Conservation (phyloP, 306 rosid species). For the Casuarina glauca region DNA sequence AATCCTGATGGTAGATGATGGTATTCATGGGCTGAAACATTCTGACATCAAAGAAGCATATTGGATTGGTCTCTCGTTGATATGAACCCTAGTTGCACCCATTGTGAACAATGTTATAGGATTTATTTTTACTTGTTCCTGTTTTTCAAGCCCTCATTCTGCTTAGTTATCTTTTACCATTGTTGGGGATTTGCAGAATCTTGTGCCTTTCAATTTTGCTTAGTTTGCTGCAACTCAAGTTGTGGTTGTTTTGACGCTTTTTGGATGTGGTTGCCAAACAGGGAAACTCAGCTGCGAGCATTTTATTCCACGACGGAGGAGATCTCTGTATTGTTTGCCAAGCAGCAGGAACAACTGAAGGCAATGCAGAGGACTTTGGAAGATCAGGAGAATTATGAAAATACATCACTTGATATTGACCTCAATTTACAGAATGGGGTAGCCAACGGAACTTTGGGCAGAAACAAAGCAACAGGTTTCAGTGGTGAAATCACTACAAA, state of each 20-base stretch:
- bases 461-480: slow-evolving; percentile 39
- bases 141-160: not conserved
- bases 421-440: slow-evolving; percentile 37
- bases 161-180: not conserved
- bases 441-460: slow-evolving; percentile 34
- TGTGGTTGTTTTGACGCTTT: not conserved
- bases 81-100: not conserved
- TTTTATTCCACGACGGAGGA: slow-evolving; percentile 96
- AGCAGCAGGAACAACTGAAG: slow-evolving; percentile 93
- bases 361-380: slow-evolving; percentile 89
- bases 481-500: slow-evolving; percentile 42
- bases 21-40: not conserved
- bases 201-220: slow-evolving; percentile 10
- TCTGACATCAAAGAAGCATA: no score
- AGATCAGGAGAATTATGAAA: slow-evolving; percentile 89
- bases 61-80: not conserved
- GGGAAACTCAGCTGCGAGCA: slow-evolving; percentile 90
- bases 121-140: not conserved
- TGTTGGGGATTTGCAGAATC: slow-evolving; percentile 22
- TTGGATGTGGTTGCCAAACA: slow-evolving; percentile 33
- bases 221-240: not conserved
- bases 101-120: not conserved
- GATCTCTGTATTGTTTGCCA: slow-evolving; percentile 70
- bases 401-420: slow-evolving; percentile 70
- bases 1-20: not conserved